phyloP scores from a whole-genome alignment of 805 yeast genomes.

The Ogataea zsoltii region DNA sequence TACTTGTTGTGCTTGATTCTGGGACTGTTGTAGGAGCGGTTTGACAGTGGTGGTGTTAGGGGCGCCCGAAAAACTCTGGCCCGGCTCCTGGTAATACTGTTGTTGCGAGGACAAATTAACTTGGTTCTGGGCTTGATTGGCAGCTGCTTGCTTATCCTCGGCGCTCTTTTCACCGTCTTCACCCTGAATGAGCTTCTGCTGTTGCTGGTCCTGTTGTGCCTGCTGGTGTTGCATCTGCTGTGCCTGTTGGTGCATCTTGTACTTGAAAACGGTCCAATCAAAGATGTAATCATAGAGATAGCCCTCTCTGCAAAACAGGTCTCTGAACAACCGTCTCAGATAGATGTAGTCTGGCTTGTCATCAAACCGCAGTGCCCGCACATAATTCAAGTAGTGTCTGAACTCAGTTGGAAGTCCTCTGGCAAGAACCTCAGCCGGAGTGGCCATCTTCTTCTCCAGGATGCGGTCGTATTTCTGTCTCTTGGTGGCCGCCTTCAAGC shows the following conservation, averaged over 20 bases:
- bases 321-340: conserved; percentile 86
- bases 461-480: conserved; percentile 96
- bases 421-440: conserved; percentile 82
- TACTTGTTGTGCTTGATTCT: conserved; percentile 33
- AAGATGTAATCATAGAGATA: conserved; percentile 91
- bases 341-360: conserved; percentile 95
- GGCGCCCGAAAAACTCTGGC: conserved; percentile 8
- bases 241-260: conserved; percentile 56
- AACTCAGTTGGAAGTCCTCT: conserved; percentile 92
- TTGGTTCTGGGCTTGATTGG: conserved; percentile 9
- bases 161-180: conserved; percentile 20
- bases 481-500: conserved; percentile 93
- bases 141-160: conserved; percentile 15
- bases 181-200: conserved; percentile 21
- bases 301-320: conserved; percentile 81
- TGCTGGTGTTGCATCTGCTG: conserved; percentile 36
- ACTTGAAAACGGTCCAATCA: conserved; percentile 93
- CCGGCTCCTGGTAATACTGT: conserved; percentile 21
- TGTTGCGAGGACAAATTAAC: conserved; percentile 19
- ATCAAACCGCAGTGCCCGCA: conserved; percentile 88
- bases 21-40: conserved; percentile 34
- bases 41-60: conserved; percentile 19
- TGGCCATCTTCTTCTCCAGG: conserved; percentile 91
- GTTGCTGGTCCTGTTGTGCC: conserved; percentile 13
- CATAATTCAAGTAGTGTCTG: conserved; percentile 81